These are phyloP conservation scores for Ministeria vibrans DNA, from an alignment of 78 protist species.

Conservation along the genomic window DNA sequence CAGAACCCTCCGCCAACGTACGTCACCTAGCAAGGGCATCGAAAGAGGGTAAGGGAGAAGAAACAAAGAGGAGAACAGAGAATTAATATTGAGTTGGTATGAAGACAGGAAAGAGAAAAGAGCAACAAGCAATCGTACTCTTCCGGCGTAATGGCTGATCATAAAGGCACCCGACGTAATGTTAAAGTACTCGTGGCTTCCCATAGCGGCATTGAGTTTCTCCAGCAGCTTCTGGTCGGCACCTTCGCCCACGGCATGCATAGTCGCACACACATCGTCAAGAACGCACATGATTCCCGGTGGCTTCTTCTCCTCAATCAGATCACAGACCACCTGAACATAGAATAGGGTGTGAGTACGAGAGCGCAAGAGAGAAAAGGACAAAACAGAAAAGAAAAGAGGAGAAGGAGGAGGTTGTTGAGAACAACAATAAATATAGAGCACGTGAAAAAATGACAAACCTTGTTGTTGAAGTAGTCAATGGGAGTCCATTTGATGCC, in stretches of 20 bases:
- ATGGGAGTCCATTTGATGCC: slow-evolving; percentile 86
- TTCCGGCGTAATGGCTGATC: slow-evolving; percentile 83
- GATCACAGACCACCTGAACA: slow-evolving; percentile 85
- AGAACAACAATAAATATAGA: no score
- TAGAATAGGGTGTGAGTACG: no score
- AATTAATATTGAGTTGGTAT: background rate
- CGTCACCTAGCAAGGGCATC: slow-evolving; percentile 34
- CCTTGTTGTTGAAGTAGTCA: slow-evolving; percentile 79
- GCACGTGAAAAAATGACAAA: no score
- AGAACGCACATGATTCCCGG: slow-evolving; percentile 79
- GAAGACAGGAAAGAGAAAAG: background rate
- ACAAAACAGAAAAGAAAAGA: no score
- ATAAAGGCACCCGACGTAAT: background rate
- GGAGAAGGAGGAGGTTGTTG: no score
- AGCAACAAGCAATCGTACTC: background rate
- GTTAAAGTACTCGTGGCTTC: slow-evolving; percentile 1
- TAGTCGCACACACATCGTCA: slow-evolving; percentile 61
- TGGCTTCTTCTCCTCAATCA: slow-evolving; percentile 67
- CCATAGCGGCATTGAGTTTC: background rate
- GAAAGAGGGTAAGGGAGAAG: background rate
- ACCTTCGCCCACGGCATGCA: slow-evolving; percentile 28
- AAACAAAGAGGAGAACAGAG: background rate
- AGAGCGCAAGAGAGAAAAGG: no score
- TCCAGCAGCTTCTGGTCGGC: slow-evolving; percentile 68
- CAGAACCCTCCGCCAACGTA: slow-evolving; percentile 71